Base-by-base conservation (phyloP, 179 eudicot species). In the Silene noctiflora region DNA sequence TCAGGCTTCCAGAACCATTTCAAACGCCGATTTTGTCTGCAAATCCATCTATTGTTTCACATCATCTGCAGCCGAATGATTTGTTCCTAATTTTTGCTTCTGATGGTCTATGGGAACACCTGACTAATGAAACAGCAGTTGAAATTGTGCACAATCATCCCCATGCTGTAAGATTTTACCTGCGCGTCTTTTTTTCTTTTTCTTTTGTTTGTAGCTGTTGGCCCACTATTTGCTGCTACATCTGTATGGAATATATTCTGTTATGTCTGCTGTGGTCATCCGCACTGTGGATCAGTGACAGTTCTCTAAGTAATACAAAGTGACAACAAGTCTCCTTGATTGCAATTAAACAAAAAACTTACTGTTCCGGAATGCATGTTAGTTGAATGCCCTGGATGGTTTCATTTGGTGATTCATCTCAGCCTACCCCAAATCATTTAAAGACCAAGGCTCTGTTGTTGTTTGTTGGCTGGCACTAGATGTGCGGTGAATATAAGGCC, bases 71-170 rank as follows among this genome's bases (percentile, higher is more conserved):
- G 29, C 86, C 88, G 27, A 82, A 83, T 84, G 96, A 91, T 84
- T 82, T 79, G 67, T 91, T 91, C 81, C 72, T 91, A 70, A 91
- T 91, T 76, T 86, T 91, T 86, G 96, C 96, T 80, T 91, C 96
- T 72, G 96, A 91, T 85, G 96, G 96, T 78, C 81, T 91, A 80
- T 91, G 96, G 96, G 96, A 91, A 77, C 93, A 89, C 85, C 75
- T 91, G 89, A 84, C 84, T 74, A 91, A 91, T 79, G 89, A 91
- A 85, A 83, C 83, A 59, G 96, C 96, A 76, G 96, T 91, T 79
- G 91, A 91, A 22, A 91, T 91, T 70, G 93, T 91, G 83, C 84
- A 85, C 58, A 88, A 72, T 73, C 83, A 91, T 82, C 96, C 96
- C 16, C 93, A 80, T 61, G 82, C 86, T 5, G 96, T 91, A 88